phyloP scores from a whole-genome alignment of 106 monocot genomes.

The Ottelia alismoides region DNA sequence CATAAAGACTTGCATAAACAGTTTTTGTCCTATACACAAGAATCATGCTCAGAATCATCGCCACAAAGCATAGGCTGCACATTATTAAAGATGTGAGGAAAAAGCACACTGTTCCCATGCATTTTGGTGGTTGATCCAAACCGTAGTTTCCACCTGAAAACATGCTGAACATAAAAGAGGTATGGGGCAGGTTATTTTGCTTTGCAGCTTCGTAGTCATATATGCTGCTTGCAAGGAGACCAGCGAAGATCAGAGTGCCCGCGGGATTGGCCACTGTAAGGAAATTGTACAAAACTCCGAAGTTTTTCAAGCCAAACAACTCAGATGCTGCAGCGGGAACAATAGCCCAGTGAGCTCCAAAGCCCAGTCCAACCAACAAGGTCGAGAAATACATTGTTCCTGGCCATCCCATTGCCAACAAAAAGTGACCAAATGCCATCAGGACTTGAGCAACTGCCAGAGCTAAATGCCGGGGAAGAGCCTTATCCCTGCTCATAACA shows the following conservation, averaged over 20 bases:
- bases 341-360: constrained; percentile 59
- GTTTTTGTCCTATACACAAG: constrained; percentile 46
- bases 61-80: constrained; percentile 36
- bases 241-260: constrained; percentile 38
- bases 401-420: constrained; percentile 52
- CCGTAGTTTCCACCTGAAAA: too few relatives aligned
- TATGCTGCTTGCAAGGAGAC: constrained; percentile 41
- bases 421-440: constrained; percentile 37
- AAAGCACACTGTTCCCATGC: constrained; percentile 51
- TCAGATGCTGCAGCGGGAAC: constrained; percentile 41
- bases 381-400: constrained; percentile 47
- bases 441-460: constrained; percentile 31
- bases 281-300: constrained; percentile 56
- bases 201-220: constrained; percentile 52
- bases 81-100: constrained; percentile 45
- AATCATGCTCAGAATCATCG: constrained; percentile 35
- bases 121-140: too few relatives aligned
- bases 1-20: constrained; percentile 38
- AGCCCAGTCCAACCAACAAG: constrained; percentile 38
- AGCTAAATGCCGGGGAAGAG: constrained; percentile 36
- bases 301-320: constrained; percentile 40
- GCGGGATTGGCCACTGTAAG: constrained; percentile 47
- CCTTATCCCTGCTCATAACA: constrained; percentile 27
- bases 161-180: background rate
- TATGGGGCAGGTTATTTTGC: constrained; percentile 9